Percentiles rank a stretch among this genome's conserved stretches.
Conservation (phyloP, 1,284 basidiomycete genomes). For the Cystobasidium slooffiae region DNA sequence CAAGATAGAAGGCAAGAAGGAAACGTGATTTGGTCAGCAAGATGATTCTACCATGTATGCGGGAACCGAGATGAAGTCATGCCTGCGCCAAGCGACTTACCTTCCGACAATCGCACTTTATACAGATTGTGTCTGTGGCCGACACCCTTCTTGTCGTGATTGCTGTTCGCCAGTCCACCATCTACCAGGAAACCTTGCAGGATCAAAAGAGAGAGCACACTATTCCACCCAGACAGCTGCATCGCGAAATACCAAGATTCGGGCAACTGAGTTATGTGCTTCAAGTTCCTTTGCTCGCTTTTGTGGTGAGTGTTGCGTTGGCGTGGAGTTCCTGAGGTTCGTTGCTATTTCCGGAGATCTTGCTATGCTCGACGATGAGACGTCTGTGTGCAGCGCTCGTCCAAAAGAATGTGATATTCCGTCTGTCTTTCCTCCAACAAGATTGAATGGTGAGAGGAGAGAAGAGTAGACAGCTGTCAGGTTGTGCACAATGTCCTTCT, state of each 20-base stretch:
- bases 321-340: background rate
- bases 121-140: constrained; percentile 20
- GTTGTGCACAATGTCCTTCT: background rate
- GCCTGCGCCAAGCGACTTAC: background rate
- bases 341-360: too few species aligned
- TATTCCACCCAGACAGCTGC: too few species aligned
- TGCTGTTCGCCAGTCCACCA: background rate
- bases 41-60: background rate
- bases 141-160: constrained; percentile 21
- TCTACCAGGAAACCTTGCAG: background rate
- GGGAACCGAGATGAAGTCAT: background rate
- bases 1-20: background rate
- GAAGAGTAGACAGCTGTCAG: background rate
- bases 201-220: constrained; percentile 1
- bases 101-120: constrained; percentile 23
- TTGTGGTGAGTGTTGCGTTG: too few species aligned
- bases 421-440: background rate
- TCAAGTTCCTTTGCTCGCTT: too few species aligned
- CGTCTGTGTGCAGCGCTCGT: background rate
- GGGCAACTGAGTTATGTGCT: too few species aligned
- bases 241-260: too few species aligned
- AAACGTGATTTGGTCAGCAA: background rate
- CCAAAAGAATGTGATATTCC: background rate
- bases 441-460: background rate
- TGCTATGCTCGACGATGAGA: background rate